Evolutionary conservation across 805 yeast species (phyloP).

Genomic region (Wickerhamiella occidentalis): DNA sequence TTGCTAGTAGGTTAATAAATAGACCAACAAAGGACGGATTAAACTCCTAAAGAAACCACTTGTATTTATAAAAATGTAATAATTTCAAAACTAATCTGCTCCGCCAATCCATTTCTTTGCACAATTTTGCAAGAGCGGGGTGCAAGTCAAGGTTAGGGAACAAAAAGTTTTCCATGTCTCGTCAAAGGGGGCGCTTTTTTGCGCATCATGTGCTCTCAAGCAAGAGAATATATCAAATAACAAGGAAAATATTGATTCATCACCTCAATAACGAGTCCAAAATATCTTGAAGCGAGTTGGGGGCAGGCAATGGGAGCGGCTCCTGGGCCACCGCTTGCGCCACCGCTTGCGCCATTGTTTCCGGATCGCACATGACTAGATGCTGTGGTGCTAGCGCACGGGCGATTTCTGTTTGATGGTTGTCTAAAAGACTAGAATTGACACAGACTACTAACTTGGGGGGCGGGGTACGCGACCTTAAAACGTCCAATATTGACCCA

Average conservation of each 20-base stretch:
- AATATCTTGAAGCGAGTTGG: conserved; percentile 6
- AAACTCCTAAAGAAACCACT: neutral
- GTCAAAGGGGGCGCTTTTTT: no score
- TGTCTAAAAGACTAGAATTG: conserved; percentile 66
- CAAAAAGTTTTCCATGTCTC: no score
- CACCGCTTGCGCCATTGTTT: conserved; percentile 8
- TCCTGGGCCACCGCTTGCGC: conserved; percentile 1
- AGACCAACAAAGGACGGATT: neutral
- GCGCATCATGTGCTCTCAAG: neutral
- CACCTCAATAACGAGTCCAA: neutral
- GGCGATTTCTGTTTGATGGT: conserved; percentile 76
- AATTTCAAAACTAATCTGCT: neutral
- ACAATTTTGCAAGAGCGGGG: neutral
- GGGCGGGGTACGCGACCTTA: conserved; percentile 32
- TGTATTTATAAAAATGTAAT: neutral
- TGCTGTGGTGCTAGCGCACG: conserved; percentile 31
- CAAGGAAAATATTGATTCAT: neutral
- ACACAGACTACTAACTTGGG: conserved; percentile 58
- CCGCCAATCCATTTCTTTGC: neutral
- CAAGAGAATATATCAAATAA: neutral
- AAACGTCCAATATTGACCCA: conserved; percentile 76
- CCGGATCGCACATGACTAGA: conserved; percentile 11
- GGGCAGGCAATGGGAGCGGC: conserved; percentile 5
- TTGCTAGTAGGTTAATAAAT: neutral
- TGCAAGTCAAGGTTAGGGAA: conserved; percentile 3